Conservation (phyloP, 2,329 filamentous ascomycete species). For the Byssochlamys sp. region DNA sequence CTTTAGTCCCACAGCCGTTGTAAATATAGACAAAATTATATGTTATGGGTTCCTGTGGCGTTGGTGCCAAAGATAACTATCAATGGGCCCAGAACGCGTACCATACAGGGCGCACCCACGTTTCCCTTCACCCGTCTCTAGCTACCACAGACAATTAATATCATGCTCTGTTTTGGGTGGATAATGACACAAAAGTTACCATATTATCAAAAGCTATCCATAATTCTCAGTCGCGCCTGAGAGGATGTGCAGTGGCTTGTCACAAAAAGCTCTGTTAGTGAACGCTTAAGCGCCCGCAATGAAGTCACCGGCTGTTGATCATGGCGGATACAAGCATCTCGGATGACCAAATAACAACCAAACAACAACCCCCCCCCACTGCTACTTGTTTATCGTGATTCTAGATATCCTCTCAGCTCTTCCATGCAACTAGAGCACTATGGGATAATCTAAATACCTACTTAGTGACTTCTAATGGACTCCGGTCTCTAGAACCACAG, state of each 20-base stretch:
- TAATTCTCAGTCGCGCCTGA: neutral
- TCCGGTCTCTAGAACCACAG: neutral
- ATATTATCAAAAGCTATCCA: neutral
- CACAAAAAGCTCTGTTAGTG: neutral
- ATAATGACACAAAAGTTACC: neutral
- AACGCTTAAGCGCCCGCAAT: neutral
- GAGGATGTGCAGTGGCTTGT: neutral
- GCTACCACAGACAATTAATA: neutral
- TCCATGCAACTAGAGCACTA: neutral
- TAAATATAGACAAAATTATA: too few relatives aligned
- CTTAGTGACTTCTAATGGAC: neutral
- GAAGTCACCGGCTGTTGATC: neutral
- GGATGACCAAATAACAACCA: neutral
- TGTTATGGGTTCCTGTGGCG: neutral
- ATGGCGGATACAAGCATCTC: neutral
- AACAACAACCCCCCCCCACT: neutral
- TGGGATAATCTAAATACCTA: neutral
- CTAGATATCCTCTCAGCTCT: neutral
- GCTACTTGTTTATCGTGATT: neutral
- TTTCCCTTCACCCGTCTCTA: neutral
- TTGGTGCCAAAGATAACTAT: neutral
- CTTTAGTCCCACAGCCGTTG: too few relatives aligned
- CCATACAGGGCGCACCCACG: neutral
- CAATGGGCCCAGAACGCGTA: too few relatives aligned
- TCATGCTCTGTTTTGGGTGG: neutral